Base-by-base conservation (phyloP, 1,284 basidiomycete species). In the Chalciporus piperatoides region DNA sequence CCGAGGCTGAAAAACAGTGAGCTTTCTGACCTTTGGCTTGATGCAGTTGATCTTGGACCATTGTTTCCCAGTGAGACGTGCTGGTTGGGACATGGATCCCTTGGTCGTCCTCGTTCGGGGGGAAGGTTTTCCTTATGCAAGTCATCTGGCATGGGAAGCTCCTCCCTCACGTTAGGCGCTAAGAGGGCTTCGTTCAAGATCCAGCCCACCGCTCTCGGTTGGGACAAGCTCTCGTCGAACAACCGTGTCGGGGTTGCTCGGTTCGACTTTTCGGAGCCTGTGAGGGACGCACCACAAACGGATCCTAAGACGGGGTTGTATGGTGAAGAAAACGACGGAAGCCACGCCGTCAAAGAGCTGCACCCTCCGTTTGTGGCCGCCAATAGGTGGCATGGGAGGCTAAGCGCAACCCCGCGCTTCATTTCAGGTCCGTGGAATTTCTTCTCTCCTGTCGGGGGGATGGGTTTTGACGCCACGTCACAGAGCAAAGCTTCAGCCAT, bases 81-180 rank as follows among this genome's bases (percentile, higher is more conserved):
- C 81, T 0, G 89, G 89, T 0, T 94, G 86, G 81, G 95, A 98
- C 64, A 98, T 98, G 94, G 94, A 99, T 61, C 94, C 94, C 0
- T 98, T 97, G 62, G 90, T 93, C 12, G 93, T 99, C 56, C 56
- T 94, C 92, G 2, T 98, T 99, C 58, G 91, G 94, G 30, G 95
- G 96, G 71, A 97, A 97, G 69, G 91, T 98, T 9, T 98, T 97
- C 72, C 80, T 95, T 3, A 97, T 94, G 0, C 85, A 92, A 40
- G 86, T 94, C 0, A 77, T 79, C 0, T 99, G 95, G 92, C 90
- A 98, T 58, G 94, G 98, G 71, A 96, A 96, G 68, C 76, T 99
- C 2, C 77, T 97, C 15, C 97, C 97, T 76, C 95, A 97, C 66
- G 95, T 98, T 4, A 81, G 92, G 23, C 75, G 86, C 7, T 91